phyloP scores from a whole-genome alignment of 108 stramenopile genomes.

The Skeletonema tropicum region DNA sequence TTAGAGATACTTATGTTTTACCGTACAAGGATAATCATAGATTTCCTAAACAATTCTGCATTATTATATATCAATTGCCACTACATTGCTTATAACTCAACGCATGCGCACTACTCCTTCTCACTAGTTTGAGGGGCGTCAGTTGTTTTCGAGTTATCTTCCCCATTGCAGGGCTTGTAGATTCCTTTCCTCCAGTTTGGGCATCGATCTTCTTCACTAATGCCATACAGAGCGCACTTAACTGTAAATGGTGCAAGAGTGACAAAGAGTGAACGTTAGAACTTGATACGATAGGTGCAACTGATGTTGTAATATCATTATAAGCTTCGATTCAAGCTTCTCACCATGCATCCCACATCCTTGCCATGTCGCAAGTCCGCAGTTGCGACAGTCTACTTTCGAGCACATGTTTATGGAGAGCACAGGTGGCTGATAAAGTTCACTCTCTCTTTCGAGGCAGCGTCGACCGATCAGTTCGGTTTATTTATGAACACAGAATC shows the following conservation, averaged over 20 bases:
- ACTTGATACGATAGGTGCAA: neutral
- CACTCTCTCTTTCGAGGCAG: no score
- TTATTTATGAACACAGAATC: no score
- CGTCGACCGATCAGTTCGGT: no score
- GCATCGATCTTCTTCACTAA: constrained; percentile 16
- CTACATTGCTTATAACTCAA: no score
- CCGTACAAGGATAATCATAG: no score
- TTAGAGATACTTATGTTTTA: no score
- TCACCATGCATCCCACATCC: constrained; percentile 19
- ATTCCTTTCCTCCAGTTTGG: constrained; percentile 12
- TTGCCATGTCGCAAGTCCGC: constrained; percentile 14
- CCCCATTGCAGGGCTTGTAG: constrained; percentile 3
- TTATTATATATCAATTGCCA: no score
- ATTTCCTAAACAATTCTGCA: no score
- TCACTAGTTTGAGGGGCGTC: neutral
- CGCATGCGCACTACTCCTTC: neutral
- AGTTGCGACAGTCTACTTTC: constrained; percentile 12
- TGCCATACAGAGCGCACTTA: constrained; percentile 15
- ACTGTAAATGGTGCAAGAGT: neutral
- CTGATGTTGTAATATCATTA: neutral
- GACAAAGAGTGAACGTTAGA: neutral
- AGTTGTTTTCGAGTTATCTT: constrained; percentile 2
- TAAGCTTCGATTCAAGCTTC: neutral
- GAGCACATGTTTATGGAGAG: neutral
- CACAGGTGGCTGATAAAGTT: no score